Conservation (phyloP, 345 rosid genomes). For the Hibiscus trionum region DNA sequence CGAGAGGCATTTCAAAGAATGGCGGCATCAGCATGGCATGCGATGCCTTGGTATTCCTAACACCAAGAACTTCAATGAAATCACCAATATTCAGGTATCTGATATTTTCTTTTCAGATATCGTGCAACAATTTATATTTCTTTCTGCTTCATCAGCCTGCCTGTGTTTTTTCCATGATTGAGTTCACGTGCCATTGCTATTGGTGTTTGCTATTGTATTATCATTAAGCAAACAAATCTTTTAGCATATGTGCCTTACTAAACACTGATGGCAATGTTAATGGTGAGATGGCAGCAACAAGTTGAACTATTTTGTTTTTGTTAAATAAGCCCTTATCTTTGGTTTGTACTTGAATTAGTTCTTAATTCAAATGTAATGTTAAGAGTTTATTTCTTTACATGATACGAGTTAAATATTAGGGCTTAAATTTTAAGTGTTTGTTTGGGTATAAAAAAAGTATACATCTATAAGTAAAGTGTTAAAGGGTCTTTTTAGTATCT, state of each 20-base stretch:
- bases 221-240: not conserved
- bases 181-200: not conserved
- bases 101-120: not conserved
- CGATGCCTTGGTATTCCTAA: conserved; percentile 97
- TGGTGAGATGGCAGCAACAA: not conserved
- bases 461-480: not conserved
- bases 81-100: conserved; percentile 76
- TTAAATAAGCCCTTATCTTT: not conserved
- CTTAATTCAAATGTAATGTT: not conserved
- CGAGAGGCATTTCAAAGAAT: conserved; percentile 97
- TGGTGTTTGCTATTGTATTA: not conserved
- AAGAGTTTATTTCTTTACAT: not conserved
- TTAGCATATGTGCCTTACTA: not conserved
- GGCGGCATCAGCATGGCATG: conserved; percentile 99
- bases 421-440: not conserved
- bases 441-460: not conserved
- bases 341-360: not conserved
- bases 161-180: not conserved
- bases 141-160: not conserved
- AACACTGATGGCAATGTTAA: not conserved
- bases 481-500: not conserved
- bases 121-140: not conserved
- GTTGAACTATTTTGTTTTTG: not conserved
- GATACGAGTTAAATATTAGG: not conserved
- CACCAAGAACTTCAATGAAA: conserved; percentile 96